These are phyloP conservation scores for Alternaria incomplexa DNA, from an alignment of 2,329 filamentous ascomycete genomes.

Conservation along the genomic window DNA sequence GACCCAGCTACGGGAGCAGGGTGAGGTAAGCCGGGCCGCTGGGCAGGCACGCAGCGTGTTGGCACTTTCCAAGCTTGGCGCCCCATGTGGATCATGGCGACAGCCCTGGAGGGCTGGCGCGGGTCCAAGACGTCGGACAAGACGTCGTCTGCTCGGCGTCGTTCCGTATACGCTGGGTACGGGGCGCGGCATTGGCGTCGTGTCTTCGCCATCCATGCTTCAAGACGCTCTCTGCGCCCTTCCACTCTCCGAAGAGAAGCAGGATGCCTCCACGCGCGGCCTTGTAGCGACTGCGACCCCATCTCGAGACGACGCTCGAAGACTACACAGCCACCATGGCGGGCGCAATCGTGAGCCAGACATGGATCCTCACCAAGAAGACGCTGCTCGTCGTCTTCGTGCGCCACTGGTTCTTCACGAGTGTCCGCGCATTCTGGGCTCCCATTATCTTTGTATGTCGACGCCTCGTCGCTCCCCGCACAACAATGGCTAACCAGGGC, in stretches of 20 bases:
- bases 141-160: constrained; percentile 16
- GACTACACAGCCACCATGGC: constrained; percentile 25
- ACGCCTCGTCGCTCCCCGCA: neutral
- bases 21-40: constrained; percentile 9
- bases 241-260: neutral
- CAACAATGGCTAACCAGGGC: constrained; percentile 13
- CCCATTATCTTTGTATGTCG: constrained; percentile 59
- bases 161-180: constrained; percentile 14
- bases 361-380: constrained; percentile 64
- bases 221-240: constrained; percentile 2
- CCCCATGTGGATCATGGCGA: constrained; percentile 18
- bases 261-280: constrained; percentile 4
- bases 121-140: constrained; percentile 20
- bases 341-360: constrained; percentile 55
- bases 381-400: constrained; percentile 62
- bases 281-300: neutral
- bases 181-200: constrained; percentile 4
- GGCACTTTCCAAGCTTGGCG: neutral
- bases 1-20: neutral
- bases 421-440: constrained; percentile 61
- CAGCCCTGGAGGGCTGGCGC: constrained; percentile 8
- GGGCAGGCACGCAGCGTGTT: neutral
- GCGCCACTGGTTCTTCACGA: constrained; percentile 61
- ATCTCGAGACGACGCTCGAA: neutral
- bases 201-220: constrained; percentile 8